These are phyloP conservation scores for Taphrina wiesneri DNA, from an alignment of 1,139 yeast genomes.

Conservation along the genomic window DNA sequence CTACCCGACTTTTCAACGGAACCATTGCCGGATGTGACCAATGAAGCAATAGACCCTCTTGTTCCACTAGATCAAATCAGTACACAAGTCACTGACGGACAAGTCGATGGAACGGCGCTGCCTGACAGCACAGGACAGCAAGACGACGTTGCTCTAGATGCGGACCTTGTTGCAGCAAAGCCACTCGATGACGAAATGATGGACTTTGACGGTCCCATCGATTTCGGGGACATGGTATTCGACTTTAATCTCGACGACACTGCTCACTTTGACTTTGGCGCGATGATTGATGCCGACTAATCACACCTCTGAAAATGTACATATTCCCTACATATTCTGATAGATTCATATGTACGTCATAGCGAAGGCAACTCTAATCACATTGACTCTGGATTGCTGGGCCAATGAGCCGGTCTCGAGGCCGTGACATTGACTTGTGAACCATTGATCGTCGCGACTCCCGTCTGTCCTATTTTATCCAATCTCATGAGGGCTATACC, in stretches of 20 bases:
- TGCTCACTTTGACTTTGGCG: constrained; percentile 19
- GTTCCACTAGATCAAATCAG: not conserved
- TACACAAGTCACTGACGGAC: not conserved
- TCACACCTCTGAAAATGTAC: not conserved
- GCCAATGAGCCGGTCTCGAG: constrained; percentile 9
- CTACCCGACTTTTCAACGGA: not conserved
- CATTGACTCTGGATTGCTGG: not conserved
- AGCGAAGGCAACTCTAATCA: not conserved
- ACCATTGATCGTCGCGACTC: not conserved
- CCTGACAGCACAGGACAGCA: not conserved
- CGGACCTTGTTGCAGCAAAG: no score
- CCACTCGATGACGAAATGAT: constrained; percentile 7
- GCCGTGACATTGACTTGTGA: not conserved
- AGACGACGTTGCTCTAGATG: not conserved
- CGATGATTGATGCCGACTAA: constrained; percentile 20
- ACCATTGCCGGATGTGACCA: not conserved
- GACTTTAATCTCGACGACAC: constrained; percentile 8
- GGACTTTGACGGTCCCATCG: constrained; percentile 17
- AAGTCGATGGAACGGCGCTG: not conserved
- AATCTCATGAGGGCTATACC: constrained; percentile 66
- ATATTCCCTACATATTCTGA: not conserved
- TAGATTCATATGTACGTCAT: not conserved
- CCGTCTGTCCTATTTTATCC: constrained; percentile 44
- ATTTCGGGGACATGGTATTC: constrained; percentile 20
- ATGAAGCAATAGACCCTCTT: not conserved